Evolutionary conservation across 2,329 filamentous ascomycete species (phyloP).

Genomic region (Cercospora canescens): DNA sequence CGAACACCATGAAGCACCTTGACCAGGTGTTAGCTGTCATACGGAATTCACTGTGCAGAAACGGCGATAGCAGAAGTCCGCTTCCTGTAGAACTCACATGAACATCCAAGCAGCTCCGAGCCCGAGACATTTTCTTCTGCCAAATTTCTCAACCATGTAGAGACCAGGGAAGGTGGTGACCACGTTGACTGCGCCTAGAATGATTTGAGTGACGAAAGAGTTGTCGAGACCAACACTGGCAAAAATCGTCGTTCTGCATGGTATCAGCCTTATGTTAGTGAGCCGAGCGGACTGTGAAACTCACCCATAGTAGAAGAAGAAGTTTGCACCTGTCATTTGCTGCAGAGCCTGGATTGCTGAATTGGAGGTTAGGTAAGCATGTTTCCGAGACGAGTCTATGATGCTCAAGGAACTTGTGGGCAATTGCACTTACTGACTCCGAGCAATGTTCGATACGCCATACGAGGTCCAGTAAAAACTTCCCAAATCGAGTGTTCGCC

Average conservation of each 20-base stretch:
- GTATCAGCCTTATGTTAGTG: neutral
- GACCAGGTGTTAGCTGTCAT: neutral
- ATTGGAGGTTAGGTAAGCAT: neutral
- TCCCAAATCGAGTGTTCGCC: constrained; percentile 54
- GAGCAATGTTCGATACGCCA: constrained; percentile 48
- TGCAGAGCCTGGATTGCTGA: constrained; percentile 54
- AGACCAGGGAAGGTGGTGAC: constrained; percentile 46
- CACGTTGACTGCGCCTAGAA: constrained; percentile 48
- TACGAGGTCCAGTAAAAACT: constrained; percentile 46
- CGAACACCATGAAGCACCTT: constrained; percentile 57
- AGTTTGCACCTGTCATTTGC: constrained; percentile 67
- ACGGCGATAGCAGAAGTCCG: neutral
- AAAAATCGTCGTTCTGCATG: constrained; percentile 43
- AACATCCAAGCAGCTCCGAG: constrained; percentile 49
- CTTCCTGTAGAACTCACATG: constrained; percentile 23
- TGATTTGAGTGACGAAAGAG: constrained; percentile 42
- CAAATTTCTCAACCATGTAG: constrained; percentile 49
- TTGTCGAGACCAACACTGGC: constrained; percentile 21
- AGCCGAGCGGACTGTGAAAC: neutral
- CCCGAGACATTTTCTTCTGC: constrained; percentile 46
- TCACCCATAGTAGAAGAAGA: constrained; percentile 58
- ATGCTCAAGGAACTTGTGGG: neutral
- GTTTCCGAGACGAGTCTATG: too few species aligned
- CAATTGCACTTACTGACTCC: constrained; percentile 35
- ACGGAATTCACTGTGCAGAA: too few species aligned